Evolutionary conservation across 1,139 yeast species (phyloP).

Genomic region (Yamadazyma jaroonii): DNA sequence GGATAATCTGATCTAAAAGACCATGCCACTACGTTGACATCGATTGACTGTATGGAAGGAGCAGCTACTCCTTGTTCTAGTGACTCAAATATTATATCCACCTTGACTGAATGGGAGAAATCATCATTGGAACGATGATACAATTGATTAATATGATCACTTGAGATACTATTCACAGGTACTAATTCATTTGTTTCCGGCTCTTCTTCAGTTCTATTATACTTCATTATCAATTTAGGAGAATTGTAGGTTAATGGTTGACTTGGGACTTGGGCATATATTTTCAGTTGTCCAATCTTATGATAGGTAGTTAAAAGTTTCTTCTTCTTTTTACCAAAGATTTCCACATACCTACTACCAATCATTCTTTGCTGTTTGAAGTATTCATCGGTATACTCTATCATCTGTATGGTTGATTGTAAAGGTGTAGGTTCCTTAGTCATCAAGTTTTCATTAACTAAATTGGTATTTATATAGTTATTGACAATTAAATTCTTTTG

Average conservation of each 20-base stretch:
- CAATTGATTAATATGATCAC: slow-evolving; percentile 27
- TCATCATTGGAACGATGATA: slow-evolving; percentile 30
- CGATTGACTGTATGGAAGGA: slow-evolving; percentile 32
- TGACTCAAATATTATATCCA: slow-evolving; percentile 24
- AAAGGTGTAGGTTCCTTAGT: slow-evolving; percentile 9
- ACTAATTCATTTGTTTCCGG: slow-evolving; percentile 11
- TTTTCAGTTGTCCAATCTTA: slow-evolving; percentile 34
- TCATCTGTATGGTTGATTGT: slow-evolving; percentile 3
- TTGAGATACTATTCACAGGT: slow-evolving; percentile 19
- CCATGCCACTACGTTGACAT: slow-evolving; percentile 41
- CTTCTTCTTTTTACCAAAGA: slow-evolving; percentile 41
- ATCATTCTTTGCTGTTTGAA: slow-evolving; percentile 28
- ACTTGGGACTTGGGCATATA: slow-evolving; percentile 34
- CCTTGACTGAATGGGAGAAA: slow-evolving; percentile 21
- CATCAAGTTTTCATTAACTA: slow-evolving; percentile 7
- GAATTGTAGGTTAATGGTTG: slow-evolving; percentile 37
- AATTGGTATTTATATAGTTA: slow-evolving; percentile 11
- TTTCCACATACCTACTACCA: slow-evolving; percentile 19
- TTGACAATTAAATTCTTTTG: slow-evolving; percentile 26
- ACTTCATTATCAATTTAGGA: slow-evolving; percentile 37
- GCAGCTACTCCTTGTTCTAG: slow-evolving; percentile 24
- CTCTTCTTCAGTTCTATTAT: slow-evolving; percentile 21
- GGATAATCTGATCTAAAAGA: slow-evolving; percentile 43
- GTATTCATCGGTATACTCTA: slow-evolving; percentile 13
- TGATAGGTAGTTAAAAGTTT: slow-evolving; percentile 33